phyloP scores from a whole-genome alignment of 2,329 filamentous ascomycete species.

The Cercospora sp. region DNA sequence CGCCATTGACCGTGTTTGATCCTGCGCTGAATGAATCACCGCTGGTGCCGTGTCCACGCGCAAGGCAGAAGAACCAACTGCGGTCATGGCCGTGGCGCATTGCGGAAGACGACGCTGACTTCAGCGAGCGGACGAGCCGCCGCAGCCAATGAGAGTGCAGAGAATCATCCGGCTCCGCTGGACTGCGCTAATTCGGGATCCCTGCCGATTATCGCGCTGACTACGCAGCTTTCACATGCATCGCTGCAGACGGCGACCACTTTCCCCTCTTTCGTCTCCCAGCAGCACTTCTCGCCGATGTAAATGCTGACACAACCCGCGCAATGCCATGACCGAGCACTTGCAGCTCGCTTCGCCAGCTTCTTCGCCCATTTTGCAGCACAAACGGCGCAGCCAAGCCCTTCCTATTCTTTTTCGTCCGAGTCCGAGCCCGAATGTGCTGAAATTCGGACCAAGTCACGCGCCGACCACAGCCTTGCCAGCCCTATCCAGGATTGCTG shows the following conservation, averaged over 20 bases:
- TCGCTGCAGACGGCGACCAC: neutral
- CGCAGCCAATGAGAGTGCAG: neutral
- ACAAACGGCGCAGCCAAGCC: conserved; percentile 9
- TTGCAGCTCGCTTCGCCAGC: conserved; percentile 13
- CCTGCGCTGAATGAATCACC: conserved; percentile 13
- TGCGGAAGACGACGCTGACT: neutral
- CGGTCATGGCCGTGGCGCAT: neutral
- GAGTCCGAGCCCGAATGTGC: neutral
- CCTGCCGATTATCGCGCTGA: conserved; percentile 10
- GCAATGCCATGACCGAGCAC: neutral
- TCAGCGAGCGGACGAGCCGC: neutral
- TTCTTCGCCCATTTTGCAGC: neutral
- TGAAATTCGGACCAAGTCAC: neutral
- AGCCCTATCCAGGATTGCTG: neutral
- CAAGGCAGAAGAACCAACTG: neutral
- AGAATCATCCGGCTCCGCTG: neutral
- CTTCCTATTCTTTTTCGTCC: conserved; percentile 13
- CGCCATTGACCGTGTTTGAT: neutral
- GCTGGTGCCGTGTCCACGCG: conserved; percentile 3
- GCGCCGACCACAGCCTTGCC: conserved; percentile 2
- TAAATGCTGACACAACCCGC: neutral
- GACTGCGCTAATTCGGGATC: neutral
- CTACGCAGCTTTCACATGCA: neutral
- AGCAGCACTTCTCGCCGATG: conserved; percentile 1
- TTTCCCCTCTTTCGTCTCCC: neutral